Evolutionary conservation across 2,329 filamentous ascomycete genomes (phyloP).

Genomic region (Aspergillus pseudoviridinutans): DNA sequence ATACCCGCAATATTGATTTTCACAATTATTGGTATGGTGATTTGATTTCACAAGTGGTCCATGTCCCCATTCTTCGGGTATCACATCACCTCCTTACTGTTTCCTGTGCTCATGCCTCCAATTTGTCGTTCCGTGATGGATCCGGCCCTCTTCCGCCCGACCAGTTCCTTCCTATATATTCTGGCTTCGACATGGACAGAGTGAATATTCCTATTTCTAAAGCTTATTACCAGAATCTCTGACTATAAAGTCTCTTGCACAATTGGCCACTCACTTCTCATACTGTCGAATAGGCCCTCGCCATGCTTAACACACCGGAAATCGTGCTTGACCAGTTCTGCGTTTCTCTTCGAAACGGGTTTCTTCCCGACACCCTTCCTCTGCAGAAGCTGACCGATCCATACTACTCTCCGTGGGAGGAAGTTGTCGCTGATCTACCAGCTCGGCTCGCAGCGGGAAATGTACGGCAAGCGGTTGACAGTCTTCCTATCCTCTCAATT

Average conservation of each 20-base stretch:
- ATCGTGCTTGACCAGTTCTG: constrained; percentile 64
- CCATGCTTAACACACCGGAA: constrained; percentile 24
- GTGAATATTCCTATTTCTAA: not conserved
- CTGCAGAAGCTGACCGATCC: constrained; percentile 70
- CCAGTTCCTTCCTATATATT: not conserved
- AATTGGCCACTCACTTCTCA: not conserved
- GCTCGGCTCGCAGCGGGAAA: constrained; percentile 70
- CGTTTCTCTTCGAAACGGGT: constrained; percentile 60
- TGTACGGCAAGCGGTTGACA: constrained; percentile 69
- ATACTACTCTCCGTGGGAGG: constrained; percentile 92
- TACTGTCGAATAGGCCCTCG: not conserved
- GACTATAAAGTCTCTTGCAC: not conserved
- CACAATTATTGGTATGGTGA: not conserved
- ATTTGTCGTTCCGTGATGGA: not conserved
- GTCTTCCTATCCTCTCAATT: constrained; percentile 74
- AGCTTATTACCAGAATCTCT: not conserved
- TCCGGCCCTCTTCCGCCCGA: not conserved
- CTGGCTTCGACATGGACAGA: not conserved
- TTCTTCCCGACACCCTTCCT: constrained; percentile 73
- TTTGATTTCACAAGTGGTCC: not conserved
- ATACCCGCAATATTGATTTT: not conserved
- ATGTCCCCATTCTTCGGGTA: not conserved
- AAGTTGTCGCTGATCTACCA: constrained; percentile 72
- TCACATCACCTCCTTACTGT: not conserved
- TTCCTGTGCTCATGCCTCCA: not conserved